Evolutionary conservation across 306 rosid genomes (phyloP), one percentile per base, ranked within the genome.

Genomic region (Quercus alba): DNA sequence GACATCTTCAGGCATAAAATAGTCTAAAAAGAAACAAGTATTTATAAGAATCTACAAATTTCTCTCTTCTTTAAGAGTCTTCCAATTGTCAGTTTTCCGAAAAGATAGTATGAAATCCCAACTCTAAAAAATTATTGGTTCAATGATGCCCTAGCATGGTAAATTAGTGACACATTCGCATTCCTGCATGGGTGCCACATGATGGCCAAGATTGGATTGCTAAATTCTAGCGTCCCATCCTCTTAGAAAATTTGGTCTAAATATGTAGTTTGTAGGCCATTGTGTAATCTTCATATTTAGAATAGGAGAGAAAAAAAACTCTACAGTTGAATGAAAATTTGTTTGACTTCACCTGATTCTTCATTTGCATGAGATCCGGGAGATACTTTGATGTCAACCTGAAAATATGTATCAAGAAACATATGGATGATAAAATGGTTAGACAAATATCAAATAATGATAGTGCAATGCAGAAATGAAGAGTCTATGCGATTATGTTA

Each of bases 301-400:
- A 12, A 51, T 58, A 57, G 30, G 69, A 51, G 49, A 23, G 28
- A 57, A 30, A 64, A 19, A 5, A 56, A 3, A 46, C 17, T 35
- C 68, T n/a, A 31, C 25, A 12, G 57, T 80, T 56, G 51, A 17
- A 12, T 72, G 15, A 28, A 18, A 76, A 5, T 35, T 35, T 70
- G 62, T 79, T 69, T 20, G 66, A 78, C 55, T 78, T 84, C 54
- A 94, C 99, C 97, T 71, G 97, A 92, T 71, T 91, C 97, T 86
- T 94, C 99, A 64, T 89, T 75, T 10, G 99, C 97, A 83, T 94
- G 99, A 72, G 99, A 94, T 85, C 99, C 99, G 4, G 97, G 94
- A 84, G 91, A 87, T 73, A 94, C 99, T 85, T 93, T 93, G 82
- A 94, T 94, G 82, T 94, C 99, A 87, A 93, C 99, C 99, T 93